Evolutionary conservation across 2,329 filamentous ascomycete species (phyloP).

Genomic region (Torrubiella hemipterigena): DNA sequence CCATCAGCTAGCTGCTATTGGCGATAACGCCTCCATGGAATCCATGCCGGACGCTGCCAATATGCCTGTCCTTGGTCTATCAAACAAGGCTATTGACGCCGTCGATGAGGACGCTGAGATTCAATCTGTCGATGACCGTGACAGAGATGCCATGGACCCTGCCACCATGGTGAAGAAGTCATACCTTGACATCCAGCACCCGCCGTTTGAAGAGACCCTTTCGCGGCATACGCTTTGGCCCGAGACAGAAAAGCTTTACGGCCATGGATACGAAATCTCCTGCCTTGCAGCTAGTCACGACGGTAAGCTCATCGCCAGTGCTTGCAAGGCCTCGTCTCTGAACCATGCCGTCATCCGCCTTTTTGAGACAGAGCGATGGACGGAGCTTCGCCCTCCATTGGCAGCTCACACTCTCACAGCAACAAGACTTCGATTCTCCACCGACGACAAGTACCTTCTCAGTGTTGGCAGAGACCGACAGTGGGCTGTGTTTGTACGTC

Average conservation of each 20-base stretch:
- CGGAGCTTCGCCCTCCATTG: constrained; percentile 72
- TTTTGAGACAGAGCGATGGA: constrained; percentile 80
- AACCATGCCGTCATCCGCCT: constrained; percentile 91
- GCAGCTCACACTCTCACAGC: constrained; percentile 80
- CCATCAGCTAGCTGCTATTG: constrained; percentile 52
- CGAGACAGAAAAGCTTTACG: constrained; percentile 91
- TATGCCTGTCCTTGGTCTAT: constrained; percentile 88
- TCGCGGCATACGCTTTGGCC: constrained; percentile 90
- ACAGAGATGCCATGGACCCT: constrained; percentile 42
- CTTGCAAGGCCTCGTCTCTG: constrained; percentile 82
- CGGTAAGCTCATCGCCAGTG: constrained; percentile 69
- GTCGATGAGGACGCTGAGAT: constrained; percentile 38
- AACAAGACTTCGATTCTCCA: constrained; percentile 69
- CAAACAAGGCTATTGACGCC: constrained; percentile 78
- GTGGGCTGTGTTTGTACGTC: constrained; percentile 69
- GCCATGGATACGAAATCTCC: constrained; percentile 94
- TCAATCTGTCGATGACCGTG: constrained; percentile 29
- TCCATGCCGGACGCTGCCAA: constrained; percentile 76
- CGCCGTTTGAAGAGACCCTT: constrained; percentile 81
- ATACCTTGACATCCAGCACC: constrained; percentile 54
- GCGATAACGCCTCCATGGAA: constrained; percentile 18
- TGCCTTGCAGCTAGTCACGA: constrained; percentile 69
- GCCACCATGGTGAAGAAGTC: constrained; percentile 45
- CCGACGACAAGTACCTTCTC: constrained; percentile 61
- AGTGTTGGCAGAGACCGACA: constrained; percentile 87